phyloP scores from a whole-genome alignment of 495 filamentous ascomycete genomes.

The Penicillium soppii region DNA sequence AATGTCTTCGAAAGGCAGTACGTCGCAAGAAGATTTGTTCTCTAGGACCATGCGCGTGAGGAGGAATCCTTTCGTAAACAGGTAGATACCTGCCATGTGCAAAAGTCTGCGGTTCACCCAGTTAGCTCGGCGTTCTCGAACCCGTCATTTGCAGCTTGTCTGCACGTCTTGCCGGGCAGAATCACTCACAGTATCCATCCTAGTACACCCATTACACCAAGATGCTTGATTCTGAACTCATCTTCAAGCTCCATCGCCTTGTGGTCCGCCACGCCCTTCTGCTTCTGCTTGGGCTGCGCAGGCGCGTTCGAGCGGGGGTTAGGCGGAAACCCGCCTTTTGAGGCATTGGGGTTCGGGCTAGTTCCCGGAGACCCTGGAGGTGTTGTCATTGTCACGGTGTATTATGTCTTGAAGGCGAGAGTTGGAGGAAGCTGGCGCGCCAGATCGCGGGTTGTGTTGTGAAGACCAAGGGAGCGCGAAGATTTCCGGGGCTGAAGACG shows the following conservation, averaged over 20 bases:
- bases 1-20: conserved; percentile 60
- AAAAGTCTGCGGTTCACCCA: conserved; percentile 50
- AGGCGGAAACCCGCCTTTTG: neutral
- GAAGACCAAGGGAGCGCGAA: neutral
- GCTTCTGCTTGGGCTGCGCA: conserved; percentile 18
- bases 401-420: neutral
- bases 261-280: conserved; percentile 19
- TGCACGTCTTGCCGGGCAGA: neutral
- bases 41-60: conserved; percentile 89
- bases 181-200: conserved; percentile 45
- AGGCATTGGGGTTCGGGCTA: neutral
- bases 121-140: conserved; percentile 6
- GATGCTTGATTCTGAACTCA: conserved; percentile 43
- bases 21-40: conserved; percentile 77
- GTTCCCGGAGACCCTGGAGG: conserved; percentile 1
- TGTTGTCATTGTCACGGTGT: conserved; percentile 7
- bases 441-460: neutral
- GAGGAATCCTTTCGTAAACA: conserved; percentile 96
- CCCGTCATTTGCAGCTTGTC: neutral
- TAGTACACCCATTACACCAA: conserved; percentile 42
- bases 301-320: no score
- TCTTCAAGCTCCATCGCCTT: conserved; percentile 28
- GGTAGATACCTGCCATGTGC: conserved; percentile 78
- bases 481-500: no score
- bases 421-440: neutral